Percentiles rank a stretch among this genome's conserved stretches.
Evolutionary conservation across 2,329 filamentous ascomycete genomes (phyloP).

Genomic region (Westerdykella ornata): DNA sequence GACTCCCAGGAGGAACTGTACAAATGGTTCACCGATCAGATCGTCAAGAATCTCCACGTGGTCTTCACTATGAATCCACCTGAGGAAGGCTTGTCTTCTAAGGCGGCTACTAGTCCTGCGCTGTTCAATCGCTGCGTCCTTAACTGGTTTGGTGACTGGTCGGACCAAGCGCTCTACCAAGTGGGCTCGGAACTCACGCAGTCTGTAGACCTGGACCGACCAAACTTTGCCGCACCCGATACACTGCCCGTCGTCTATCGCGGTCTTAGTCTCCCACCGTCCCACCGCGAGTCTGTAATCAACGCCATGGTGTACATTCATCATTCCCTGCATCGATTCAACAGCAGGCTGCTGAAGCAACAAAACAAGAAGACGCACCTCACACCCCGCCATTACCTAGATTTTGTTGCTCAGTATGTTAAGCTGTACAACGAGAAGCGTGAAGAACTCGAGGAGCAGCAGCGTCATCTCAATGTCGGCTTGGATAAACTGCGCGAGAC

Average conservation of each 20-base stretch:
- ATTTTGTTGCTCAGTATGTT: constrained; percentile 97
- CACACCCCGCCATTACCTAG: constrained; percentile 92
- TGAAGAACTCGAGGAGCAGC: constrained; percentile 96
- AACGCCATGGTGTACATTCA: constrained; percentile 99
- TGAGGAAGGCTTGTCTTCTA: constrained; percentile 87
- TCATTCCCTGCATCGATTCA: constrained; percentile 87
- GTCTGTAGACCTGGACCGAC: constrained; percentile 87
- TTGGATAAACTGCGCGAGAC: constrained; percentile 95
- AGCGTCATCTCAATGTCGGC: constrained; percentile 95
- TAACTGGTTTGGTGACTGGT: constrained; percentile 99
- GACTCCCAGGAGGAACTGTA: constrained; percentile 99
- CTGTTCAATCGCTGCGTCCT: constrained; percentile 99
- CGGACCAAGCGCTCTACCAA: constrained; percentile 96
- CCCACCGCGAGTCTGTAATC: constrained; percentile 84
- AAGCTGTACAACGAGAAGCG: constrained; percentile 97
- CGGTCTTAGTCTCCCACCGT: constrained; percentile 73
- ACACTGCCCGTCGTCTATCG: constrained; percentile 90
- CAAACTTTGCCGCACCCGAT: constrained; percentile 79
- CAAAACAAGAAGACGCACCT: constrained; percentile 90
- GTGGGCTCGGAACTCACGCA: constrained; percentile 93
- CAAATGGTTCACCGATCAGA: constrained; percentile 99
- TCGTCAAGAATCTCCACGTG: constrained; percentile 97
- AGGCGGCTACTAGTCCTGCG: constrained; percentile 93
- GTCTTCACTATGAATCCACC: constrained; percentile 99
- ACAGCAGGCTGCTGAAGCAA: constrained; percentile 78